phyloP scores from a whole-genome alignment of 2,329 filamentous ascomycete genomes.

The Epichloe brachyelytri region DNA sequence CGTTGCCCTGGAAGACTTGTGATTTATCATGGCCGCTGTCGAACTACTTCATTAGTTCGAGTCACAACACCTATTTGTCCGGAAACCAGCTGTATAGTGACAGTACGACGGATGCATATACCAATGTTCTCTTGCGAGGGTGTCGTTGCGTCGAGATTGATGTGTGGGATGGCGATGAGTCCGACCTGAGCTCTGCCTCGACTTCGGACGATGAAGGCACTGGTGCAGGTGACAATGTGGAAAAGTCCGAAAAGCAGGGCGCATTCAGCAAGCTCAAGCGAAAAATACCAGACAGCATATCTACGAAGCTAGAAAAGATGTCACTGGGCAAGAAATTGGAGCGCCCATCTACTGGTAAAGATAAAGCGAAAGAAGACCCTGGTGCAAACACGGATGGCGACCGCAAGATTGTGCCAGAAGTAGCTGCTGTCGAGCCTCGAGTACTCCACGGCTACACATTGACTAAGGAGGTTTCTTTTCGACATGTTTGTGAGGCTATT shows the following conservation, averaged over 20 bases:
- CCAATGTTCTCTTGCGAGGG: constrained; percentile 67
- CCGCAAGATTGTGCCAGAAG: constrained; percentile 12
- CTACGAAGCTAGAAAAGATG: constrained; percentile 34
- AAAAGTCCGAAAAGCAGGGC: constrained; percentile 41
- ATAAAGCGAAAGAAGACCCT: constrained; percentile 1
- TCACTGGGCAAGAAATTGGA: constrained; percentile 31
- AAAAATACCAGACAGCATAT: constrained; percentile 31
- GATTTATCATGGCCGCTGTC: constrained; percentile 66
- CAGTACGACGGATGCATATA: constrained; percentile 80
- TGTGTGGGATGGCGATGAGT: constrained; percentile 84
- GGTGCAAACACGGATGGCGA: constrained; percentile 2
- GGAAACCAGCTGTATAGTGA: constrained; percentile 79
- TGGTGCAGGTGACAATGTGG: constrained; percentile 27
- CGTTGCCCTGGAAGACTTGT: constrained; percentile 25
- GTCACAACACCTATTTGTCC: constrained; percentile 87
- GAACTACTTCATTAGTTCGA: constrained; percentile 88
- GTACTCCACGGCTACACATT: constrained; percentile 84
- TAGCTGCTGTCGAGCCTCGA: constrained; percentile 48
- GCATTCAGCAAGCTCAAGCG: constrained; percentile 53
- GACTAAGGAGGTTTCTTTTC: constrained; percentile 78
- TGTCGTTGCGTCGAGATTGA: constrained; percentile 91
- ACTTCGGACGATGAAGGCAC: constrained; percentile 34
- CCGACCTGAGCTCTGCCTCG: constrained; percentile 46
- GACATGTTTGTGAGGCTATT: constrained; percentile 72
- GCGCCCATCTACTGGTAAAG: constrained; percentile 14